Evolutionary conservation across 768 basidiomycete genomes (phyloP).

Genomic region (Lactarius pseudohatsudake): DNA sequence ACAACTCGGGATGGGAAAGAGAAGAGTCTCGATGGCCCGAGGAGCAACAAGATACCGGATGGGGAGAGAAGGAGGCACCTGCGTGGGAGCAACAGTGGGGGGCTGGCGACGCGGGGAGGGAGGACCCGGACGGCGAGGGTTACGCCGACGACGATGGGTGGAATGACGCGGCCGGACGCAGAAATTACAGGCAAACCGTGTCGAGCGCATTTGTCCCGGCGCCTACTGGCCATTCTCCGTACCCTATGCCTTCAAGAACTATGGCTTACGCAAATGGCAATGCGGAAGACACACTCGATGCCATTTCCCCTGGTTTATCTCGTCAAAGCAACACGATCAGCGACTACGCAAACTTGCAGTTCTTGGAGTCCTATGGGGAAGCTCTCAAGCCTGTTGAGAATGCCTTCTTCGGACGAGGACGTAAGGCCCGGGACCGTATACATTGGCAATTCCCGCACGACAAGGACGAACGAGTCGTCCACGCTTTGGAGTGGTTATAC

Average conservation of each 20-base stretch:
- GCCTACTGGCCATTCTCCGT: conserved; percentile 12
- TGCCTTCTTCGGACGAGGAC: conserved; percentile 31
- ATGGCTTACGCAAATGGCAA: conserved; percentile 29
- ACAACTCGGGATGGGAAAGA: not conserved
- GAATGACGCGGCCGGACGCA: conserved; percentile 23
- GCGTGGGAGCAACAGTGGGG: conserved; percentile 13
- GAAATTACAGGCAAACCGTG: conserved; percentile 9
- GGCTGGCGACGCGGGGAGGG: not conserved
- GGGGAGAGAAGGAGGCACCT: conserved; percentile 6
- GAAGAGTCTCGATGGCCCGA: not conserved
- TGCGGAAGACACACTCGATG: conserved; percentile 9
- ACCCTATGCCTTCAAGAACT: conserved; percentile 29
- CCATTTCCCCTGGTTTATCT: conserved; percentile 17
- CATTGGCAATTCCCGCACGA: conserved; percentile 30
- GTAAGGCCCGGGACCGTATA: conserved; percentile 30
- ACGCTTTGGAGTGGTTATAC: conserved; percentile 26
- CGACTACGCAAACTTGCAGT: conserved; percentile 14
- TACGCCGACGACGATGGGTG: conserved; percentile 22
- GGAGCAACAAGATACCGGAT: conserved; percentile 8
- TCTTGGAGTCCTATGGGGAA: conserved; percentile 25
- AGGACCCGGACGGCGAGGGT: conserved; percentile 21
- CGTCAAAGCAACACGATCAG: conserved; percentile 18
- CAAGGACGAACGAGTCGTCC: conserved; percentile 28
- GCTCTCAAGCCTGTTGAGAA: conserved; percentile 19
- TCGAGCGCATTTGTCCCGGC: conserved; percentile 18